Base-by-base conservation (phyloP, 768 basidiomycete genomes). In the Termitomyces sp. region DNA sequence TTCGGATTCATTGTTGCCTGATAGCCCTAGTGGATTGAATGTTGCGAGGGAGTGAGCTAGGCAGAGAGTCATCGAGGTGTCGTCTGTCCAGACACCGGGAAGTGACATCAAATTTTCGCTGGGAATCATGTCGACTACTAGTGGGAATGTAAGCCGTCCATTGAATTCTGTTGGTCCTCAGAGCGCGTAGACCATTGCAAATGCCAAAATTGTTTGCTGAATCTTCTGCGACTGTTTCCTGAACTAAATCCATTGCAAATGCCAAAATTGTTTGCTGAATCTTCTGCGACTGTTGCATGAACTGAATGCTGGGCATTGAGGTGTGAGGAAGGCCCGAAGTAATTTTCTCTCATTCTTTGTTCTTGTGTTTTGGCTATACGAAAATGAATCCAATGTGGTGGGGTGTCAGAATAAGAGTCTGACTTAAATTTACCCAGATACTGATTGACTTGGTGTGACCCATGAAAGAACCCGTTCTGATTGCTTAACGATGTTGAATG, bases 41-140 rank as follows among this genome's bases (percentile, higher is more conserved):
- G 71, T 70, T 16, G 72, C 68, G 43, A 79, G 60, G 10, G 78
- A 78, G 5, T 68, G 66, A 7, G 76, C 76, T 13, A 81, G 70
- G 55, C 75, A 77, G 3, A 81, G 72, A 22, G 72, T 71, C 76
- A 77, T 78, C 36, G 74, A 76, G 1, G 77, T 79, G 59, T 79
- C 78, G 64, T 80, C 79, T 10, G 78, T 79, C 77, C 77, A 81
- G 24, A 74, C 69, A 3, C 79, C 78, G 3, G 71, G 60, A 0
- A 67, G 66, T 13, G 75, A 65, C 22, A 47, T 49, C 59, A 78
- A 79, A 45, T 70, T 76, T 1, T 63, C 43, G 61, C 78, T 80
- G 16, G 72, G 72, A 5, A 59, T 59, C 76, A 78, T 79, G 18
- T 65, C 56, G 6, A 65, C 64, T 50, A 77, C 56, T 45, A 75